A percentile compares a stretch with the other conserved stretches of the same genome.
These are phyloP conservation scores for Fusarium poae DNA, from an alignment of 2,329 filamentous ascomycete species.

Conservation along the genomic window DNA sequence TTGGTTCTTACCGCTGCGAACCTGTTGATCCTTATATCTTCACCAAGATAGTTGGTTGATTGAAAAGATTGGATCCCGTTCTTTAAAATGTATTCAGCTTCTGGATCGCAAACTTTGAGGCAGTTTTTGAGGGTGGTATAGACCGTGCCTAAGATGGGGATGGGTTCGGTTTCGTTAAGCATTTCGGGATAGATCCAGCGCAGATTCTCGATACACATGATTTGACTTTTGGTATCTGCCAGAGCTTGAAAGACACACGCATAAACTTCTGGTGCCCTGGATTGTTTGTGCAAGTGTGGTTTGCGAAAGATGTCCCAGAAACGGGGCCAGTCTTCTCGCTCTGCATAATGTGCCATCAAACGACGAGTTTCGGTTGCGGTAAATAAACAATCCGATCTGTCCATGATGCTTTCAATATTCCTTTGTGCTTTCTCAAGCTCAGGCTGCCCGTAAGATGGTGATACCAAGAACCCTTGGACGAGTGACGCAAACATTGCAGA, in stretches of 20 bases:
- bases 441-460: conserved; percentile 48
- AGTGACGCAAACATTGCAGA: conserved; percentile 64
- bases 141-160: conserved; percentile 61
- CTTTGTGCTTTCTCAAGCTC: conserved; percentile 57
- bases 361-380: conserved; percentile 56
- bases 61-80: not conserved
- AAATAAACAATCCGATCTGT: conserved; percentile 55
- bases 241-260: conserved; percentile 64
- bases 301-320: conserved; percentile 73
- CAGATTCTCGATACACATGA: conserved; percentile 61
- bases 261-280: conserved; percentile 69
- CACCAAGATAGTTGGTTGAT: not conserved
- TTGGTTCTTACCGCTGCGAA: conserved; percentile 36
- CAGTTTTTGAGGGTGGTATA: conserved; percentile 65
- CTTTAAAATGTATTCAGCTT: conserved; percentile 48
- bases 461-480: conserved; percentile 57
- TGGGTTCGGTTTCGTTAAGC: conserved; percentile 64
- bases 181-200: conserved; percentile 72
- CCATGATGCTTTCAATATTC: conserved; percentile 62
- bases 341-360: conserved; percentile 62
- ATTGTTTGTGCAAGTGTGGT: conserved; percentile 62
- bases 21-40: not conserved
- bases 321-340: conserved; percentile 63
- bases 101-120: conserved; percentile 67
- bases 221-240: conserved; percentile 58